Evolutionary conservation across 345 rosid species (phyloP), one percentile per base, ranked within the genome.

Genomic region (sweet orange (Citrus sinensis)): DNA sequence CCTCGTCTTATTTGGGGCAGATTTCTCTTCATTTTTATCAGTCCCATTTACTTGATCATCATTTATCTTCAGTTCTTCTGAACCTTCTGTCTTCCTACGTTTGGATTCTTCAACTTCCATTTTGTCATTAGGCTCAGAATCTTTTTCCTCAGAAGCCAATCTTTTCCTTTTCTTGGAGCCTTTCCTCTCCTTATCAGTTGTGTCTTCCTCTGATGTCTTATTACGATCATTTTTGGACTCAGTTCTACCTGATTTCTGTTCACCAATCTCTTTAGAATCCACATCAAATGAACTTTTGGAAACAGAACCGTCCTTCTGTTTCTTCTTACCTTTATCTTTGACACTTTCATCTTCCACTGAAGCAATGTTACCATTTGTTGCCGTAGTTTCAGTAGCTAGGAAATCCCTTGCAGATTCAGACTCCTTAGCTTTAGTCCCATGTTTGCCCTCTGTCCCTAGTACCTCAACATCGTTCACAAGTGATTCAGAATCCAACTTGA

Each of bases 131-230:
- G 79, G 68, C 75, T 74, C 73, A 82, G 78, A 37, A 75, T 79
- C 80, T 55, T 75, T 77, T 80, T 81, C 93, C 67, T 87, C 87
- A 68, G 93, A 85, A 75, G 81, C 90, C 42, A 72, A 56, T 82
- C 92, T 86, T 86, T 95, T 95, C 80, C 98, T 87, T 83, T 95
- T 95, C 87, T 91, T 93, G 74, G 92, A 86, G 81, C 46, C 75
- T 73, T 85, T 88, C 68, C 62, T 40, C 61, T 79, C 82, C 73
- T 80, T 85, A 27, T 71, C 75, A 65, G 49, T 59, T 14, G 46
- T 35, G 55, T 84, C 84, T 60, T 73, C 84, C 49, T 78, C 62
- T 0, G 71, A 71, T 68, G 63, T 79, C 77, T 75, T 74, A 7
- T 73, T 22, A 25, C 65, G 77, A 74, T 79, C 77, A 19, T 81